Percentiles rank a stretch among this genome's conserved stretches.
phyloP scores from a whole-genome alignment of 2,329 filamentous ascomycete genomes.

The Bipolaris cookei region DNA sequence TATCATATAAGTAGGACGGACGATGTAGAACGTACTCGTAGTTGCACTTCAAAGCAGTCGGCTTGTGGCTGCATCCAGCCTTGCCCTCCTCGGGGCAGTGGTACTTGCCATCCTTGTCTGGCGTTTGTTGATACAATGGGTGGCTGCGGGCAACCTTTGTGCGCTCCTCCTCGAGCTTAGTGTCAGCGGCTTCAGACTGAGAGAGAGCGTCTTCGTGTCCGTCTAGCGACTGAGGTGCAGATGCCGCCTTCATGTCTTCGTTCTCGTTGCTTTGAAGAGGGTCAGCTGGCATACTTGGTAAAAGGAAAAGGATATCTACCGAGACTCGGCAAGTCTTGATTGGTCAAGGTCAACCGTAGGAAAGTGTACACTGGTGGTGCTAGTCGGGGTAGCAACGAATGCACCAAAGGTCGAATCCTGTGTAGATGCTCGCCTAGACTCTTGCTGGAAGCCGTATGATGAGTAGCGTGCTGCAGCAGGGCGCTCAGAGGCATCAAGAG shows the following conservation, averaged over 20 bases:
- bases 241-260: constrained; percentile 34
- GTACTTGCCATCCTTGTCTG: constrained; percentile 78
- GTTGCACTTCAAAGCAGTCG: constrained; percentile 97
- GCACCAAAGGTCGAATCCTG: constrained; percentile 34
- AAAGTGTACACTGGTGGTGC: constrained; percentile 36
- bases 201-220: constrained; percentile 42
- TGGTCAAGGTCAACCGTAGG: constrained; percentile 34
- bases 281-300: background rate
- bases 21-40: constrained; percentile 76
- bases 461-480: constrained; percentile 34
- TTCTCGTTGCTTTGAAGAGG: constrained; percentile 20
- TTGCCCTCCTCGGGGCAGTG: constrained; percentile 86
- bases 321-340: constrained; percentile 18
- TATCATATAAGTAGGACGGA: background rate
- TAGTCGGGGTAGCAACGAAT: constrained; percentile 43
- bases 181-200: constrained; percentile 38
- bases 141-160: constrained; percentile 59
- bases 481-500: constrained; percentile 30
- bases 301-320: background rate
- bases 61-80: constrained; percentile 82
- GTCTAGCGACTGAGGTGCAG: constrained; percentile 34
- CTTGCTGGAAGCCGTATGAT: constrained; percentile 35
- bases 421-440: constrained; percentile 32
- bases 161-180: constrained; percentile 47
- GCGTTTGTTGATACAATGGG: constrained; percentile 71